Conservation (phyloP, 805 yeast species). For the Metschnikowia lunata region DNA sequence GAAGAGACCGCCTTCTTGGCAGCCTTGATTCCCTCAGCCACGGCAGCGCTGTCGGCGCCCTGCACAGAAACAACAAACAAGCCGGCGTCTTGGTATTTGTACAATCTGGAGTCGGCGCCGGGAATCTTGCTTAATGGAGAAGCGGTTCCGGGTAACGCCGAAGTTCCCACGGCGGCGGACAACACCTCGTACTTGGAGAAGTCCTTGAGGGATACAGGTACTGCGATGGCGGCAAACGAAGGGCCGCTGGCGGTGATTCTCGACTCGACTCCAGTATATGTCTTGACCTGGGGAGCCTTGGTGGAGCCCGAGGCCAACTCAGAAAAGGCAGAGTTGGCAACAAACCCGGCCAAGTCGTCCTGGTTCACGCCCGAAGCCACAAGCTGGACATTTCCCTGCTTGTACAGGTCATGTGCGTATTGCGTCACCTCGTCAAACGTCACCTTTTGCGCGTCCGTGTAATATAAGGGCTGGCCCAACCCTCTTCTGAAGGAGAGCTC, state of each 20-base stretch:
- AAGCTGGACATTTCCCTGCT: slow-evolving; percentile 65
- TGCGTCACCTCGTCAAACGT: slow-evolving; percentile 61
- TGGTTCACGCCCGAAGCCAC: slow-evolving; percentile 70
- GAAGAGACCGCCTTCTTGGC: slow-evolving; percentile 43
- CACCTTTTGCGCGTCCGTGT: slow-evolving; percentile 55
- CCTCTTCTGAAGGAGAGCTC: slow-evolving; percentile 81
- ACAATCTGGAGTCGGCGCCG: slow-evolving; percentile 50
- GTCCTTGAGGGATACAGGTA: slow-evolving; percentile 64
- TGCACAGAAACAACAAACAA: slow-evolving; percentile 68
- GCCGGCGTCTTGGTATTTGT: slow-evolving; percentile 73
- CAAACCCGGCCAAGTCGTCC: slow-evolving; percentile 63
- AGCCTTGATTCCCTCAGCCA: slow-evolving; percentile 56
- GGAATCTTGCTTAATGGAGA: slow-evolving; percentile 46
- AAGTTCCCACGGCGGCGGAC: slow-evolving; percentile 60
- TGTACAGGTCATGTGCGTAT: slow-evolving; percentile 66
- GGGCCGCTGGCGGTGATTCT: slow-evolving; percentile 62
- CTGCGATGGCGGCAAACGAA: slow-evolving; percentile 74
- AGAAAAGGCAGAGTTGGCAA: slow-evolving; percentile 61
- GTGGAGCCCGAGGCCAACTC: slow-evolving; percentile 60
- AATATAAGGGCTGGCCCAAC: slow-evolving; percentile 77
- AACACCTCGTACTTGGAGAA: slow-evolving; percentile 67
- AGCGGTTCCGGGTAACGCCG: slow-evolving; percentile 52
- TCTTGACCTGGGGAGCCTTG: slow-evolving; percentile 32
- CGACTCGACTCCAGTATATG: slow-evolving; percentile 59
- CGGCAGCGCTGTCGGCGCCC: slow-evolving; percentile 55